phyloP scores from a whole-genome alignment of 805 yeast genomes.

The Metschnikowia kunwiensis region DNA sequence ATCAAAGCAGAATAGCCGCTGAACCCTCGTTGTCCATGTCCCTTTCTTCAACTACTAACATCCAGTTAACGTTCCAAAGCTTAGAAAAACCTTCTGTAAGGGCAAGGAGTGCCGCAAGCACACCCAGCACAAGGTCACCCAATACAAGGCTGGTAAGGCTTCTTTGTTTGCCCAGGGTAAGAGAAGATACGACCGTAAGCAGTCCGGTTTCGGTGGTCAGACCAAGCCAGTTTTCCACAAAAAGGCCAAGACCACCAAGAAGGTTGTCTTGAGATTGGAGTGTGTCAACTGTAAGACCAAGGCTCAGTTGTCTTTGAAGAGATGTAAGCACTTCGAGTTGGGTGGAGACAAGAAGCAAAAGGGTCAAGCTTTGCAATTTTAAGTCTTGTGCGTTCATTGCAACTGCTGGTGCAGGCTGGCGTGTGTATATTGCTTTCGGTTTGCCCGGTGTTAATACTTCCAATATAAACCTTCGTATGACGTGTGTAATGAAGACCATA shows the following conservation, averaged over 20 bases:
- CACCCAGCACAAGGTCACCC: constrained; percentile 99
- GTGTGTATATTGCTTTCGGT: constrained; percentile 10
- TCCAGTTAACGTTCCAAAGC: constrained; percentile 99
- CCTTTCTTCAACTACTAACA: constrained; percentile 12
- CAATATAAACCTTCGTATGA: constrained; percentile 5
- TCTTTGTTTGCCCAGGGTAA: constrained; percentile 99
- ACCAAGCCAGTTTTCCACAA: constrained; percentile 99
- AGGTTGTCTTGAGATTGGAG: constrained; percentile 98
- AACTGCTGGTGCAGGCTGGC: constrained; percentile 11
- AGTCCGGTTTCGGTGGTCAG: constrained; percentile 99
- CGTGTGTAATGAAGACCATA: too few relatives aligned
- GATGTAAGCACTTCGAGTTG: constrained; percentile 99
- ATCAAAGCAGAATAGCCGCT: too few relatives aligned
- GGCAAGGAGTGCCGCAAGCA: constrained; percentile 99
- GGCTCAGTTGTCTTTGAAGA: constrained; percentile 96
- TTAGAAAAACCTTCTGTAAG: constrained; percentile 99
- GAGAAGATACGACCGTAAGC: constrained; percentile 99
- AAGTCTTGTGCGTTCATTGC: constrained; percentile 29
- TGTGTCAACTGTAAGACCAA: constrained; percentile 98
- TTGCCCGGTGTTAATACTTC: constrained; percentile 14
- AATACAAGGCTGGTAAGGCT: constrained; percentile 99
- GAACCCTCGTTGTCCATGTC: too few relatives aligned
- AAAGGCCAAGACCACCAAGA: constrained; percentile 99
- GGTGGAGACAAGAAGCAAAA: constrained; percentile 99
- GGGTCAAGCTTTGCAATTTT: constrained; percentile 99